These are phyloP conservation scores for Lomentospora prolificans DNA, from an alignment of 2,329 filamentous ascomycete species.

Conservation along the genomic window DNA sequence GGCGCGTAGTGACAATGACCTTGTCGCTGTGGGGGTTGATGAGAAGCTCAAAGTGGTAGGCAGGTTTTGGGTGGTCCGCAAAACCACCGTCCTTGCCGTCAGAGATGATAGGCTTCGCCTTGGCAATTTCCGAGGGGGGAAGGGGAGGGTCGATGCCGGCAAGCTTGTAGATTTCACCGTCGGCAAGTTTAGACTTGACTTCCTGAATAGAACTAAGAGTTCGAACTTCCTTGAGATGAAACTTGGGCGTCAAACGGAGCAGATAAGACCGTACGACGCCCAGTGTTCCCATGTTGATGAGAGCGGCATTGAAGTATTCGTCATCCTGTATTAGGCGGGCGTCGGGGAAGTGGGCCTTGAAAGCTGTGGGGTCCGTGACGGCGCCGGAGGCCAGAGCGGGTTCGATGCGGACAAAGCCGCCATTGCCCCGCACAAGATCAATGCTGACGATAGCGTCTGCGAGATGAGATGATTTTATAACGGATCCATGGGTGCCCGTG, in stretches of 20 bases:
- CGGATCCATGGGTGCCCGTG: slow-evolving; percentile 9
- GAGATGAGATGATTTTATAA: slow-evolving; percentile 5
- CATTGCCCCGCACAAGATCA: slow-evolving; percentile 2
- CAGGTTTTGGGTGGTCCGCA: neutral
- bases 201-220: slow-evolving; percentile 4
- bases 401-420: slow-evolving; percentile 5
- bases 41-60: slow-evolving; percentile 8
- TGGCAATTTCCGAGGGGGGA: neutral
- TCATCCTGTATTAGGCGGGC: slow-evolving; percentile 6
- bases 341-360: neutral
- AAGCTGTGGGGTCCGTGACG: slow-evolving; percentile 5
- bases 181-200: slow-evolving; percentile 2
- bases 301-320: slow-evolving; percentile 5
- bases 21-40: slow-evolving; percentile 7
- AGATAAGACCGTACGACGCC: slow-evolving; percentile 7
- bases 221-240: slow-evolving; percentile 8
- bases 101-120: neutral
- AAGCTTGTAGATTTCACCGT: slow-evolving; percentile 3
- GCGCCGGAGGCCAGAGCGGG: neutral
- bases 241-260: slow-evolving; percentile 4
- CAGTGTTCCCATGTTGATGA: slow-evolving; percentile 10
- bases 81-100: slow-evolving; percentile 7
- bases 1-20: slow-evolving; percentile 5
- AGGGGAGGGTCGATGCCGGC: neutral
- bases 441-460: slow-evolving; percentile 7